Percentiles rank a stretch among this genome's conserved stretches.
Conservation (phyloP, 768 basidiomycete genomes). For the Boletus coccyginus region DNA sequence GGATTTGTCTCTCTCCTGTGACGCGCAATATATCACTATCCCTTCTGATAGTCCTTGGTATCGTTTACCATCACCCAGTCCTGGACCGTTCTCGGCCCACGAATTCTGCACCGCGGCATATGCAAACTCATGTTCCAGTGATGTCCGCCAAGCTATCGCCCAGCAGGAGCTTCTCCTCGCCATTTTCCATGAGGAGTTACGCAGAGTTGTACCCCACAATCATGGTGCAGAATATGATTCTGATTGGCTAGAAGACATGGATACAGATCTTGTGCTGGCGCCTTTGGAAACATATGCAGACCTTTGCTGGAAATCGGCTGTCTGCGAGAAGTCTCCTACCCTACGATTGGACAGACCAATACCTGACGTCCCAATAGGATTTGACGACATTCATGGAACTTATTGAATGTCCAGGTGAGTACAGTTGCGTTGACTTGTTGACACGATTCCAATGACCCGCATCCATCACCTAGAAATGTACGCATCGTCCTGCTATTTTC, state of each 20-base stretch:
- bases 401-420: constrained; percentile 17
- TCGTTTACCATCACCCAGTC: constrained; percentile 28
- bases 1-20: constrained; percentile 20
- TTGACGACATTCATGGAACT: constrained; percentile 20
- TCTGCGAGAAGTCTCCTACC: constrained; percentile 18
- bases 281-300: constrained; percentile 28
- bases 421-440: background rate
- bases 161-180: constrained; percentile 33
- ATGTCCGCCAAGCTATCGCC: constrained; percentile 32
- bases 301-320: constrained; percentile 29
- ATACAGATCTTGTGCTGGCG: constrained; percentile 27
- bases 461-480: background rate
- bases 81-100: constrained; percentile 21
- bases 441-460: background rate
- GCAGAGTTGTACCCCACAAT: constrained; percentile 19
- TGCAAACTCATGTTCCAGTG: constrained; percentile 29
- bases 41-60: constrained; percentile 40
- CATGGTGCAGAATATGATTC: constrained; percentile 15
- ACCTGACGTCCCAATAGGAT: constrained; percentile 30
- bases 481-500: background rate
- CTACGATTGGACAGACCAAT: constrained; percentile 10
- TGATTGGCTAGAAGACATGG: constrained; percentile 28
- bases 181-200: constrained; percentile 32
- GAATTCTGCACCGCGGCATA: constrained; percentile 18
- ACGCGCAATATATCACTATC: constrained; percentile 41